phyloP scores from a whole-genome alignment of 1,284 basidiomycete species.

The Ganoderma lingzhi region DNA sequence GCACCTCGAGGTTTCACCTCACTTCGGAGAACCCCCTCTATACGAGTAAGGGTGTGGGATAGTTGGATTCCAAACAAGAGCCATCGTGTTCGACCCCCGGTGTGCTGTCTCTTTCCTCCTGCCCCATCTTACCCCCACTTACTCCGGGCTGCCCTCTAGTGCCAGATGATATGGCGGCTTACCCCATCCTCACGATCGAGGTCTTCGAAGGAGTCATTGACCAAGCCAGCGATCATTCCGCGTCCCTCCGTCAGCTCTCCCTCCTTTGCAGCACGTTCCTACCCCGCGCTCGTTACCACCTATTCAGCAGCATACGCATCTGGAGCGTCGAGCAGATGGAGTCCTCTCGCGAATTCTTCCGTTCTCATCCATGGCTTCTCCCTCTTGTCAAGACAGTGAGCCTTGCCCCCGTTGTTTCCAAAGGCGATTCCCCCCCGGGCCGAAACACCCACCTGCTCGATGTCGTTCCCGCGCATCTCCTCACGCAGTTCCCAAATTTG shows the following conservation, averaged over 20 bases:
- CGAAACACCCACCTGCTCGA: not conserved
- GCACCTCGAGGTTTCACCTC: too few species aligned
- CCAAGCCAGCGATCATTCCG: not conserved
- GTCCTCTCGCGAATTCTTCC: not conserved
- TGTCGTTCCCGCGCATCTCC: not conserved
- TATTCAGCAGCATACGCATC: not conserved
- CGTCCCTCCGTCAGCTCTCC: not conserved
- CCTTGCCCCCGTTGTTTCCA: not conserved
- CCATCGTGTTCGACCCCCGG: too few species aligned
- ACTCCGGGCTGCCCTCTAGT: not conserved
- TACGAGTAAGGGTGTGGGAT: not conserved
- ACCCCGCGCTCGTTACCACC: not conserved
- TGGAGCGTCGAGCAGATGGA: not conserved
- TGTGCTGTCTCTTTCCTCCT: too few species aligned
- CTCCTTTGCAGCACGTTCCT: not conserved
- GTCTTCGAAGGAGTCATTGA: not conserved
- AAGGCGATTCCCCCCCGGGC: not conserved
- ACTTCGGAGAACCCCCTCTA: not conserved
- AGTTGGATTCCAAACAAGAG: not conserved
- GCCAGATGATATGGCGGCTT: not conserved
- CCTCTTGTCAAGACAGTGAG: not conserved
- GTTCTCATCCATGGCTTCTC: not conserved
- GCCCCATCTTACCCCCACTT: too few species aligned
- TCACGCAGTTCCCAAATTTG: not conserved
- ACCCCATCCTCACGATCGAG: not conserved